Conservation (phyloP, 2,329 filamentous ascomycete species). For the Calonectria fujianensis region DNA sequence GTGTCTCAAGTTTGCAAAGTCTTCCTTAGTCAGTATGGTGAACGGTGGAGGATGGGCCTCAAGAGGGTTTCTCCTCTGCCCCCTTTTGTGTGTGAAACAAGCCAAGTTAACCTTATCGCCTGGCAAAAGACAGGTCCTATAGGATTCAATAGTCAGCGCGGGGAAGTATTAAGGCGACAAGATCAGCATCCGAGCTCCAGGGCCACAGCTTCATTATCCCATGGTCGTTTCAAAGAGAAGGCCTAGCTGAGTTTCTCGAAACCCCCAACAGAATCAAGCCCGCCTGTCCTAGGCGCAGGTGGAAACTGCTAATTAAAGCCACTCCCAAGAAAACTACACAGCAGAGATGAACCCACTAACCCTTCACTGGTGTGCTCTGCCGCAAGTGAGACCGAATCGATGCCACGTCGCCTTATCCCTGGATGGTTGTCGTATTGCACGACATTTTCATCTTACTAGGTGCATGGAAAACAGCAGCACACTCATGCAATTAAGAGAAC, state of each 20-base stretch:
- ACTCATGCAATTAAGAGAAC: constrained; percentile 24
- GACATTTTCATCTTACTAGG: neutral
- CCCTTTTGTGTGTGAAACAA: neutral
- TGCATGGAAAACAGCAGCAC: neutral
- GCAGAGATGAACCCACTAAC: neutral
- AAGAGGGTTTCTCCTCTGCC: neutral
- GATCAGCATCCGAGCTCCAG: neutral
- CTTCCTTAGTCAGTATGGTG: neutral
- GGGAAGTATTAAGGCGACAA: neutral
- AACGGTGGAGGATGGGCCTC: neutral
- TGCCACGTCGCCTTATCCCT: constrained; percentile 7
- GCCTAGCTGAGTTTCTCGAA: neutral
- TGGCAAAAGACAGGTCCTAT: neutral
- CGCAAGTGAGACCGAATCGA: neutral
- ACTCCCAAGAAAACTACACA: neutral
- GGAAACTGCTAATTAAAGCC: neutral
- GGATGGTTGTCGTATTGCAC: neutral
- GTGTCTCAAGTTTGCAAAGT: constrained; percentile 10
- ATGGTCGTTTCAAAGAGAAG: neutral
- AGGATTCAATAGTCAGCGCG: neutral
- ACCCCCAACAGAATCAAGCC: neutral
- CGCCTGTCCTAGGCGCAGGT: neutral
- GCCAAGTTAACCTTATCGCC: neutral
- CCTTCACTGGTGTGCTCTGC: neutral
- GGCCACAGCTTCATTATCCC: neutral